Conservation (phyloP, 2,329 filamentous ascomycete genomes). For the Monosporascus sp. region DNA sequence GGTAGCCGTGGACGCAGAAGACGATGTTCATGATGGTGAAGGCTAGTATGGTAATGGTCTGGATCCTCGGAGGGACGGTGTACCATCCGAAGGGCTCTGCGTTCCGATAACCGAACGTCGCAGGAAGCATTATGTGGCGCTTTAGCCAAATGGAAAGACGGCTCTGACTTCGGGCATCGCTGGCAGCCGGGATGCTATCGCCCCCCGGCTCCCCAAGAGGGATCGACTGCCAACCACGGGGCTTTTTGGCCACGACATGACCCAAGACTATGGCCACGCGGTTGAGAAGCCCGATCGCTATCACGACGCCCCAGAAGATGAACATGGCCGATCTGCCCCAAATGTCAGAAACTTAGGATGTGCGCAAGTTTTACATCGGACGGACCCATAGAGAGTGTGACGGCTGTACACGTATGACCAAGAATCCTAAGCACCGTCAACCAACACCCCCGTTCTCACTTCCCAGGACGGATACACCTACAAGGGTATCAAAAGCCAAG, state of each 20-base stretch:
- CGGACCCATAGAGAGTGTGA: slow-evolving; percentile 34
- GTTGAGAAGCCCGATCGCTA: slow-evolving; percentile 29
- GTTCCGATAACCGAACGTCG: slow-evolving; percentile 37
- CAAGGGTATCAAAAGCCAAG: slow-evolving; percentile 34
- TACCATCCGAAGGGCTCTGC: slow-evolving; percentile 40
- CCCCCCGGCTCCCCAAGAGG: background rate
- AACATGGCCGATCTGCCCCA: slow-evolving; percentile 27
- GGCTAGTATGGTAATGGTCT: slow-evolving; percentile 32
- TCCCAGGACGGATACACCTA: slow-evolving; percentile 7
- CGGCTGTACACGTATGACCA: slow-evolving; percentile 27
- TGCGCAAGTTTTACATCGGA: background rate
- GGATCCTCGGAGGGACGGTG: slow-evolving; percentile 38
- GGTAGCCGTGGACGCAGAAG: slow-evolving; percentile 32
- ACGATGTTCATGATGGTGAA: slow-evolving; percentile 35
- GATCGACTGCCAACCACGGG: slow-evolving; percentile 3
- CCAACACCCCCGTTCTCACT: background rate
- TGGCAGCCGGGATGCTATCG: background rate
- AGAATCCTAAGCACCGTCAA: slow-evolving; percentile 24
- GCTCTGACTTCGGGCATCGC: background rate
- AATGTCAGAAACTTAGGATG: background rate
- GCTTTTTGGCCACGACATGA: background rate
- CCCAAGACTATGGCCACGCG: slow-evolving; percentile 16
- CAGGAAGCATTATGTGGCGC: slow-evolving; percentile 31
- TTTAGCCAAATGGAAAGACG: slow-evolving; percentile 23
- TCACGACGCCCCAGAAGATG: slow-evolving; percentile 35